phyloP scores from a whole-genome alignment of 805 yeast species.

The Kodamaea nitidulidarum region DNA sequence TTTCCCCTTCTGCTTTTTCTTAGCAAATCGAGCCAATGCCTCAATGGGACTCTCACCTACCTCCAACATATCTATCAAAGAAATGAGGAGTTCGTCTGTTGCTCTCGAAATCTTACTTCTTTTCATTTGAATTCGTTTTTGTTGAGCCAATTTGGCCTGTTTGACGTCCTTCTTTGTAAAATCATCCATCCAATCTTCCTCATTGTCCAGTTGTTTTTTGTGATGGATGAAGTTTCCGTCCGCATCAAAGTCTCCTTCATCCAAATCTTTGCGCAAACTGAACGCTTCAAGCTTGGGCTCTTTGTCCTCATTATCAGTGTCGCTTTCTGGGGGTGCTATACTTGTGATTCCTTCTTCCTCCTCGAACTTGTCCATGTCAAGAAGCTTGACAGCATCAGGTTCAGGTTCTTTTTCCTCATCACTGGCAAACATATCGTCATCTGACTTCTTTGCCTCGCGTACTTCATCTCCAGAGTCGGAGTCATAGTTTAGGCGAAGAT shows the following conservation, averaged over 20 bases:
- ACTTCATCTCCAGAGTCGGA: slow-evolving; percentile 21
- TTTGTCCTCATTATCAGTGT: slow-evolving; percentile 7
- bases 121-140: slow-evolving; percentile 10
- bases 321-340: slow-evolving; percentile 10
- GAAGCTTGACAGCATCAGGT: slow-evolving; percentile 12
- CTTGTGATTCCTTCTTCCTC: slow-evolving; percentile 12
- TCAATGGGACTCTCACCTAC: slow-evolving; percentile 62
- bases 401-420: slow-evolving; percentile 12
- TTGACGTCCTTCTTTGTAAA: slow-evolving; percentile 31
- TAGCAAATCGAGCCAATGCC: slow-evolving; percentile 36
- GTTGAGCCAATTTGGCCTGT: slow-evolving; percentile 43
- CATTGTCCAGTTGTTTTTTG: slow-evolving; percentile 28
- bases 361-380: slow-evolving; percentile 39
- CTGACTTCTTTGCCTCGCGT: slow-evolving; percentile 10
- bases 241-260: slow-evolving; percentile 57
- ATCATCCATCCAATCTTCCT: slow-evolving; percentile 34
- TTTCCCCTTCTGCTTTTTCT: slow-evolving; percentile 17
- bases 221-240: slow-evolving; percentile 54
- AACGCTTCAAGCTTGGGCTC: slow-evolving; percentile 59
- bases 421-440: slow-evolving; percentile 44
- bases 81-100: slow-evolving; percentile 15
- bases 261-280: slow-evolving; percentile 51
- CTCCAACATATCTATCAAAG: slow-evolving; percentile 43
- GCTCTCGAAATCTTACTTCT: slow-evolving; percentile 13
- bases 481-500: slow-evolving; percentile 19